Evolutionary conservation across 768 basidiomycete genomes (phyloP), one percentile per base, ranked within the genome.

Genomic region (Macrocybe gigantea): DNA sequence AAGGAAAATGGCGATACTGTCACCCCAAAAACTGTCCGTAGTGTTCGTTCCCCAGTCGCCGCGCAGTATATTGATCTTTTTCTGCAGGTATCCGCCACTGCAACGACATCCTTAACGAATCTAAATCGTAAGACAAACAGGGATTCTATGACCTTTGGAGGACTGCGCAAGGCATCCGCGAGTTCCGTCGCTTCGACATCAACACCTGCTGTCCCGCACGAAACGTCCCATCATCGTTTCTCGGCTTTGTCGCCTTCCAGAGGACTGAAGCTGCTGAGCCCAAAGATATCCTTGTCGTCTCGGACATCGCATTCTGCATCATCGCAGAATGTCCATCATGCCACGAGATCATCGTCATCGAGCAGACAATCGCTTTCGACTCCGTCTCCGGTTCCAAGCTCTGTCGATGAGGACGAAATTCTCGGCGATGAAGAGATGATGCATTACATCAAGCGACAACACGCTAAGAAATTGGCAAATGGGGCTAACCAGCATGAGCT

Each of bases 351-450:
- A 1, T 85, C 85, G 10, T 82, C 86, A 1, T 80, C 82, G 3
- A 85, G 83, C 57, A 77, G 85, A 33, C 82, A 87, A 50, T 87
- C 87, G 14, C 64, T 85, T 15, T 91, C 87, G 4, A 90, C 88
- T 1, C 89, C 91, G 3, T 95, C 93, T 1, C 93, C 93, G 0
- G 80, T 78, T 5, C 84, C 85, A 29, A 83, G 80, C 55, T 71
- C 78, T 2, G 71, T 88, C 2, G 91, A 91, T 49, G 93, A 94
- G 50, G 92, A 94, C 52, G 90, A 94, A 62, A 44, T 86, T 6
- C 68, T 88, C 12, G 96, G 90, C 11, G 96, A 99, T 60, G 93
- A 96, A 52, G 96, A 99, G 69, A 99, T 99, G 96, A 66, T 88
- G 59, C 85, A 88, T 49, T 99, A 95, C 65, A 89, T 97, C 53